Conservation (phyloP, 2,329 filamentous ascomycete genomes). For the Aspergillus cejpii region DNA sequence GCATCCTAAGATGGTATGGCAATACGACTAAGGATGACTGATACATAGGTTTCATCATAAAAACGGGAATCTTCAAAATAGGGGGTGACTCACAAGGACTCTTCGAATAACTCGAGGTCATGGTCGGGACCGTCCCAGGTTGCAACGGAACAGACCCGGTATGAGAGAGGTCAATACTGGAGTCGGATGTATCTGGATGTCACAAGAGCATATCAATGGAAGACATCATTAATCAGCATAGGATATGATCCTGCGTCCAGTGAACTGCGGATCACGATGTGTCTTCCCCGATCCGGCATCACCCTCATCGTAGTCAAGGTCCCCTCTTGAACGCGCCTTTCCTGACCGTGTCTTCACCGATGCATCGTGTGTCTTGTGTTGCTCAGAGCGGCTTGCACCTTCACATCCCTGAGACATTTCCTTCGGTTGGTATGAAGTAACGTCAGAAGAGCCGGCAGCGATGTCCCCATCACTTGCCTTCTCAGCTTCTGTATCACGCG, state of each 20-base stretch:
- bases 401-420: conserved; percentile 1
- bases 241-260: conserved; percentile 32
- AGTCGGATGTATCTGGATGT: neutral
- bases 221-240: conserved; percentile 30
- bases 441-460: neutral
- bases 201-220: neutral
- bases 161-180: neutral
- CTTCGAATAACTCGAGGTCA: neutral
- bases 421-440: neutral
- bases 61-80: conserved; percentile 8
- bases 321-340: neutral
- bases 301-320: conserved; percentile 38
- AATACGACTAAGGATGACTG: conserved; percentile 94
- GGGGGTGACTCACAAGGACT: conserved; percentile 10
- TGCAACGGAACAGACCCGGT: neutral
- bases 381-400: conserved; percentile 17
- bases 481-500: conserved; percentile 7
- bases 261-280: conserved; percentile 11
- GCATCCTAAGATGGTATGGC: conserved; percentile 39
- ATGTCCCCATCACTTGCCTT: neutral
- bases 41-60: conserved; percentile 83
- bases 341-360: neutral
- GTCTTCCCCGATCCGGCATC: neutral
- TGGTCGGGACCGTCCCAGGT: neutral
- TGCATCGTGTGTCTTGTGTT: neutral